Base-by-base conservation (phyloP, 345 rosid species). In the Aquilaria yunnanensis region DNA sequence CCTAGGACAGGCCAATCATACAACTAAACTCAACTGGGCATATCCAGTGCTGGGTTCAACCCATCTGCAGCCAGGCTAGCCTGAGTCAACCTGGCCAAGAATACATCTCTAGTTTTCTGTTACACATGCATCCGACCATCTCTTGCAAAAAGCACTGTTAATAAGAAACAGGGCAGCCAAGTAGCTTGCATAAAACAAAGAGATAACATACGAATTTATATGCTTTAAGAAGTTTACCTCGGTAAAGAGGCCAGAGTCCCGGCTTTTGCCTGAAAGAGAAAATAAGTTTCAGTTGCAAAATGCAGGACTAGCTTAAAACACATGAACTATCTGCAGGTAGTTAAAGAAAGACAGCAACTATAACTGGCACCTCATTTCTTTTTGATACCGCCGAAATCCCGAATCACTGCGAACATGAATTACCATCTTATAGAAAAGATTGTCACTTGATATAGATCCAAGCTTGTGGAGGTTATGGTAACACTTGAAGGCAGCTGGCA, bases 161-260 rank as follows among this genome's bases (percentile, higher is more conserved):
- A 23, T 23, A 23, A 23, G 23, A 23, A 6, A 32, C 0, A 67
- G 54, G 33, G 29, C 11, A 37, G 46, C 5, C 29, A 57, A 33
- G n/a, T 9, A 12, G 33, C 9, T 12, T 37, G 16, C 34, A 30
- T 33, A 13, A 23, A 12, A 54, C 30, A 57, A 29, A 23, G 4
- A 56, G 12, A 59, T 3, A 12, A n/a, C 54, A 11, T 12, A 57
- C 11, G 49, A 57, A 16, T 31, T 2, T 43, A 16, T 41, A 29
- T 60, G 43, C 5, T 5, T 37, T 52, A 66, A 49, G 32, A 48
- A 14, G 9, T 56, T 71, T 84, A 90, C 99, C 99, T 86, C 99
- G 94, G 82, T 94, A 94, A 47, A 94, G 75, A 51, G 99, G 99
- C 99, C 99, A 94, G 70, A 94, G 64, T 61, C 83, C 87, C 14